Evolutionary conservation across 1,284 basidiomycete species (phyloP).

Genomic region (Papiliotrema terrestris): DNA sequence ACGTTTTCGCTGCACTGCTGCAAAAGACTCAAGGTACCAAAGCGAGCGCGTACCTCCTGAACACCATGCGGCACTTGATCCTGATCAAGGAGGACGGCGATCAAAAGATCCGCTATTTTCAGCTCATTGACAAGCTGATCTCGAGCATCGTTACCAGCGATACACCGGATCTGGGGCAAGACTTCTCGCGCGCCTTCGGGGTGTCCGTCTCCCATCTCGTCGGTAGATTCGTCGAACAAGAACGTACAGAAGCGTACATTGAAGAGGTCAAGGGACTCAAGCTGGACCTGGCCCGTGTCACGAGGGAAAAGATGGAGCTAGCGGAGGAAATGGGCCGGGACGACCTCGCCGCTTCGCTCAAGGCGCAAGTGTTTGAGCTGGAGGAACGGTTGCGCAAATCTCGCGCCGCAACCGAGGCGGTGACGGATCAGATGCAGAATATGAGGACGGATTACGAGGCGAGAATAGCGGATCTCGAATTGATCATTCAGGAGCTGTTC

Average conservation of each 20-base stretch:
- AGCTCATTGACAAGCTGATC: slow-evolving; percentile 88
- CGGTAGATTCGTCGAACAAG: slow-evolving; percentile 86
- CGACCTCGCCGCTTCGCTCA: slow-evolving; percentile 78
- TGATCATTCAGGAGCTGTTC: slow-evolving; percentile 90
- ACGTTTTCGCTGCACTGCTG: slow-evolving; percentile 80
- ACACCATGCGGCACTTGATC: slow-evolving; percentile 87
- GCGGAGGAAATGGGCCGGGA: slow-evolving; percentile 77
- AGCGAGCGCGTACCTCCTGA: slow-evolving; percentile 82
- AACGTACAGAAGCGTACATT: slow-evolving; percentile 73
- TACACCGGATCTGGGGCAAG: slow-evolving; percentile 64
- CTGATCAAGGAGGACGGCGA: slow-evolving; percentile 86
- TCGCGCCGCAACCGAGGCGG: slow-evolving; percentile 68
- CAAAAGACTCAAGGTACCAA: slow-evolving; percentile 69
- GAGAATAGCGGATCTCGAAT: slow-evolving; percentile 79
- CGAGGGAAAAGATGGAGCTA: slow-evolving; percentile 53
- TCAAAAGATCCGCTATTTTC: slow-evolving; percentile 79
- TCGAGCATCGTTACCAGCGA: slow-evolving; percentile 87
- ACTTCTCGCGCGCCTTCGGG: slow-evolving; percentile 80
- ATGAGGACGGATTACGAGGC: slow-evolving; percentile 83
- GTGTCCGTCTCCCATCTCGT: slow-evolving; percentile 86
- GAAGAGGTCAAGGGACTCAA: slow-evolving; percentile 71
- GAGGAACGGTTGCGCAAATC: slow-evolving; percentile 78
- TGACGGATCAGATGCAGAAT: slow-evolving; percentile 73
- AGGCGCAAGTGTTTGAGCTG: slow-evolving; percentile 65
- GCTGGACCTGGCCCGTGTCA: slow-evolving; percentile 53